Base-by-base conservation (phyloP, 805 yeast species). In the Nakazawaea molendinolei region DNA sequence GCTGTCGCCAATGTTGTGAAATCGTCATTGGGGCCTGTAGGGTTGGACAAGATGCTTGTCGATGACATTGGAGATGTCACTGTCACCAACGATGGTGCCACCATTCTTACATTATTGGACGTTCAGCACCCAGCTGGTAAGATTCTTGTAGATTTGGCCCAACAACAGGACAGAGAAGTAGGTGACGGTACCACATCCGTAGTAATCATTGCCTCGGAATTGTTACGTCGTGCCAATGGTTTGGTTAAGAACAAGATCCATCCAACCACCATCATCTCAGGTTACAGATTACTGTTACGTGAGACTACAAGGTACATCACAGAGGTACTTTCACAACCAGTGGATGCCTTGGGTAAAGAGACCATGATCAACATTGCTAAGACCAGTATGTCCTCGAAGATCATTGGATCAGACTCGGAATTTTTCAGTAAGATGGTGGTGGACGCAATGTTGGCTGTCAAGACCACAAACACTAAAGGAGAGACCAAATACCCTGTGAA, bases 71-170 rank as follows among this genome's bases (percentile, higher is more conserved):
- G 98, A 45, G 98, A 94, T 62, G 97, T 92, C 31, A 89, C 96
- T 5, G 97, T 92, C 34, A 92, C 99, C 31, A 92, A 92, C 61
- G 99, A 92, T 61, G 99, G 99, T 47, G 98, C 99, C 41, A 92
- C 98, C 4, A 92, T 92, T 51, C 67, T 92, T 45, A 73, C 86
- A 8, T 63, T 94, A 36, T 67, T 92, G 46, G 98, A 92, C 56
- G 97, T 92, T 34, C 96, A 92, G 62, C 98, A 92, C 59, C 99
- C 99, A 23, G 98, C 98, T 1, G 98, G 97, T 13, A 90, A 87
- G 64, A 92, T 92, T 50, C 67, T 92, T 40, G 98, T 92, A 33
- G 97, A 92, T 55, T 71, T 92, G 53, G 98, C 98, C 2, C 96
- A 92, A 60, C 97, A 92, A 60, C 99, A 92, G 66, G 99, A 92